Evolutionary conservation across 2,329 filamentous ascomycete species (phyloP), one percentile per base, ranked within the genome.

Genomic region (Aspergillus costaricaensis): DNA sequence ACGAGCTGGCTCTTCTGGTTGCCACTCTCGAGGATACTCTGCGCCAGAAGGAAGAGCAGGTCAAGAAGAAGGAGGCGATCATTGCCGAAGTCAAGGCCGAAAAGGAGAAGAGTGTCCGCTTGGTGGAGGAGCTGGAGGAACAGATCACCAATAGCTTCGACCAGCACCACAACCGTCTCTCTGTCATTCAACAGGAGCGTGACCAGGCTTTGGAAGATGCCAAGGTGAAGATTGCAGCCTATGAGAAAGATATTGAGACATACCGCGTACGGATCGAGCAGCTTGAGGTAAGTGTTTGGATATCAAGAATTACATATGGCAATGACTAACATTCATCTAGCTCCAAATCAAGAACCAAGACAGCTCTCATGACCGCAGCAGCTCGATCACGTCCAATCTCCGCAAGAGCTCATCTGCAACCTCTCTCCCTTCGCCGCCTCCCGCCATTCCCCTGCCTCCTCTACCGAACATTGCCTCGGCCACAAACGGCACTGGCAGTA

Each of bases 101-200:
- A 78, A 96, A 96, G 82, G 89, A 92, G 80, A 97, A 96, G 83
- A 96, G 95, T 76, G 90, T 91, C 44, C 88, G 92, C 21, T 82
- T 99, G 12, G 91, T 99, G 8, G 92, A 98, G 74, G 94, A 99
- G 78, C 87, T 99, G 5, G 95, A 99, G 77, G 94, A 98, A 70
- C 95, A 99, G 76, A 87, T 99, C 57, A 93, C 94, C 72, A 91
- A 85, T 74, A 97, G 95, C 79, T 99, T 92, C 77, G 95, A 99
- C 72, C 91, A 96, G 74, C 92, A 94, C 62, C 91, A 97, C 75
- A 96, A 96, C 79, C 88, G 94, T 57, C 81, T 98, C 56, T 97
- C 93, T 55, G 88, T 90, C 51, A 82, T 94, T 52, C 89, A 92
- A 72, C 86, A 86, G 17, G 90, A 93, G 76, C 88, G 89, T 51